Percentiles rank a stretch among this genome's conserved stretches.
Evolutionary conservation across 2,329 filamentous ascomycete genomes (phyloP).

Genomic region (Aspergillus sergii): DNA sequence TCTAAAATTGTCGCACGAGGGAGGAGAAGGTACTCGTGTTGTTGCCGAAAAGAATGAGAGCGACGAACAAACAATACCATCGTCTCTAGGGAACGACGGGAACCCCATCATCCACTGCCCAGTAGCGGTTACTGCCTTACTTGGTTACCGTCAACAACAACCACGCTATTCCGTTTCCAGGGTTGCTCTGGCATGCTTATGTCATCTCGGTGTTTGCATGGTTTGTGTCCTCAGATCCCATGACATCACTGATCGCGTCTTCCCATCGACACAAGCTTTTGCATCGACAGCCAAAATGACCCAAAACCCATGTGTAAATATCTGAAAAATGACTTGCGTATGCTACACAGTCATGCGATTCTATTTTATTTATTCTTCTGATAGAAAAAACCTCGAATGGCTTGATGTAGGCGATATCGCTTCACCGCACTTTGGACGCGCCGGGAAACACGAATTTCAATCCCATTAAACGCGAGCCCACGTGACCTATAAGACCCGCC

Average conservation of each 20-base stretch:
- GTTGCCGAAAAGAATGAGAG: neutral
- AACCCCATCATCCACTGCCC: neutral
- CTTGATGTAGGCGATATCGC: neutral
- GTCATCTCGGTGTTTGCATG: slow-evolving; percentile 15
- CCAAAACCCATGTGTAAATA: neutral
- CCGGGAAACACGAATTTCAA: slow-evolving; percentile 22
- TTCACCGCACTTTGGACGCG: slow-evolving; percentile 15
- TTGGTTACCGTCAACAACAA: slow-evolving; percentile 27
- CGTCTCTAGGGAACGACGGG: slow-evolving; percentile 10
- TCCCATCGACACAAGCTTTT: slow-evolving; percentile 16
- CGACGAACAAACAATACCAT: slow-evolving; percentile 9
- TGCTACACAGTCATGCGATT: slow-evolving; percentile 10
- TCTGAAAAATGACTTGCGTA: neutral
- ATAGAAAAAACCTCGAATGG: neutral
- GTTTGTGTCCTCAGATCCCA: slow-evolving; percentile 23
- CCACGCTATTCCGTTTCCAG: slow-evolving; percentile 18
- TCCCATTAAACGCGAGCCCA: slow-evolving; percentile 32
- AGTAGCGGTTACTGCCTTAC: slow-evolving; percentile 21
- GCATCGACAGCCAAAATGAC: neutral
- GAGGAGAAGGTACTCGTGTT: slow-evolving; percentile 14
- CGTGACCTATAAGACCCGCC: slow-evolving; percentile 28
- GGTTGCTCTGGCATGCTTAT: slow-evolving; percentile 20
- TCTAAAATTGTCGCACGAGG: slow-evolving; percentile 7
- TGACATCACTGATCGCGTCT: slow-evolving; percentile 36
- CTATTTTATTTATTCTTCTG: neutral